phyloP scores from a whole-genome alignment of 139 green algal genomes.

The Volvox reticuliferus region DNA sequence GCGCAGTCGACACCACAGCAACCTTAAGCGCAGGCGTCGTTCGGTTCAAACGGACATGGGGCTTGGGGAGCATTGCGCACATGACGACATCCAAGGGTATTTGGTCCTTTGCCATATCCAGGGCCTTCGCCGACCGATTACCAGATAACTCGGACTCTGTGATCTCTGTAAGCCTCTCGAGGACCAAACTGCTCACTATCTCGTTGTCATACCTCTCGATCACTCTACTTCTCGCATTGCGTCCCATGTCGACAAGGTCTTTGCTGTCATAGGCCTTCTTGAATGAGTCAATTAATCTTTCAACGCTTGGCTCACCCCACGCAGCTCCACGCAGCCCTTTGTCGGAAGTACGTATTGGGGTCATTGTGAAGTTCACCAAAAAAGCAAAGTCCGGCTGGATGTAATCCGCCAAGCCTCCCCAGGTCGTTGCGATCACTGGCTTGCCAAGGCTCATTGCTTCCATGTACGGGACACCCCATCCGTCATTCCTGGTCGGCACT shows the following conservation, averaged over 20 bases:
- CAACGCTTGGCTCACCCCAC: conserved; percentile 33
- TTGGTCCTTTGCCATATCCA: not conserved
- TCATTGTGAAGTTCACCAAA: not conserved
- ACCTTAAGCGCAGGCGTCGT: not conserved
- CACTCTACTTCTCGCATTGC: conserved; percentile 2
- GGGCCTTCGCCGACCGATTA: not conserved
- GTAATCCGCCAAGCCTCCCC: conserved; percentile 68
- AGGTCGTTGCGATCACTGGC: conserved; percentile 76
- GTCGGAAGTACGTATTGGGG: conserved; percentile 7
- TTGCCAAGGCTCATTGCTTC: conserved; percentile 74
- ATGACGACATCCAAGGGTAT: not conserved
- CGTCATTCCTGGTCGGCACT: conserved; percentile 76
- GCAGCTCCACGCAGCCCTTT: conserved; percentile 27
- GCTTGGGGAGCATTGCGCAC: not conserved
- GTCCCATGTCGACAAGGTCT: not conserved
- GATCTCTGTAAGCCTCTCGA: not conserved
- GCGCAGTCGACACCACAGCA: not conserved
- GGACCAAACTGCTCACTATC: not conserved
- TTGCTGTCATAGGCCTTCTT: not conserved
- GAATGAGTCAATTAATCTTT: not conserved
- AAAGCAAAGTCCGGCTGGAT: conserved; percentile 30
- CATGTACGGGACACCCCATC: conserved; percentile 79
- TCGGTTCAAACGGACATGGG: not conserved
- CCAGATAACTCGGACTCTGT: not conserved
- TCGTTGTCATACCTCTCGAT: not conserved